These are phyloP conservation scores for Cladosporium austrohemisphaericum DNA, from an alignment of 2,329 filamentous ascomycete species.

Conservation along the genomic window DNA sequence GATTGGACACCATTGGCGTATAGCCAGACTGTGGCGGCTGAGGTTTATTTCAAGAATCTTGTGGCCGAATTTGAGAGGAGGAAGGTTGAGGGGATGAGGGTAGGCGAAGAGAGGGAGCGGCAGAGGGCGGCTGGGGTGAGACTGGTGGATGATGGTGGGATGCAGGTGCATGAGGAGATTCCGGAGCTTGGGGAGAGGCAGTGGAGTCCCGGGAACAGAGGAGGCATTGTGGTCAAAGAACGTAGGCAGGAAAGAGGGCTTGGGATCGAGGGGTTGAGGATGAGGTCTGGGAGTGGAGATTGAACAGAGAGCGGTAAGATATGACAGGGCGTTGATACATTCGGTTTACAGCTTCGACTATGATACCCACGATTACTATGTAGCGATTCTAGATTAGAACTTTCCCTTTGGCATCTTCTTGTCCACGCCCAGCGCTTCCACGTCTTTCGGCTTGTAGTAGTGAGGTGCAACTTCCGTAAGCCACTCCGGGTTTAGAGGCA, in stretches of 20 bases:
- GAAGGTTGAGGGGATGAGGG: constrained; percentile 43
- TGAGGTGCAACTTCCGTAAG: constrained; percentile 87
- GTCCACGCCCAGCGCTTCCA: constrained; percentile 73
- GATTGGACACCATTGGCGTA: constrained; percentile 83
- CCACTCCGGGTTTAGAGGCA: constrained; percentile 83
- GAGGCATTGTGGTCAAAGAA: constrained; percentile 8
- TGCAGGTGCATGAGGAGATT: background rate
- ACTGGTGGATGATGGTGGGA: constrained; percentile 24
- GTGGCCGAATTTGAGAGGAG: constrained; percentile 67
- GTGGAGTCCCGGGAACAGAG: constrained; percentile 11
- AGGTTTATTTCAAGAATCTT: constrained; percentile 77
- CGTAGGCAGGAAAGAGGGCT: constrained; percentile 4
- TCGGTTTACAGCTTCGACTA: background rate
- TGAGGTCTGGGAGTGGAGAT: constrained; percentile 12
- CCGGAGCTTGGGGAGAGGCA: constrained; percentile 4
- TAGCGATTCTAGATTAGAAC: background rate
- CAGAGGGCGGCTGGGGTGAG: constrained; percentile 28
- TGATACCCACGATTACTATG: constrained; percentile 9
- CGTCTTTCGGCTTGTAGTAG: constrained; percentile 87
- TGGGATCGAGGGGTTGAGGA: constrained; percentile 12
- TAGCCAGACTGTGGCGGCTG: constrained; percentile 74
- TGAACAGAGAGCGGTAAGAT: too few relatives aligned
- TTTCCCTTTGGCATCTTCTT: constrained; percentile 66
- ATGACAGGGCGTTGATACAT: too few relatives aligned
- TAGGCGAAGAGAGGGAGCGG: constrained; percentile 29